Conservation (phyloP, 1,284 basidiomycete genomes). For the Testicularia cyperi region DNA sequence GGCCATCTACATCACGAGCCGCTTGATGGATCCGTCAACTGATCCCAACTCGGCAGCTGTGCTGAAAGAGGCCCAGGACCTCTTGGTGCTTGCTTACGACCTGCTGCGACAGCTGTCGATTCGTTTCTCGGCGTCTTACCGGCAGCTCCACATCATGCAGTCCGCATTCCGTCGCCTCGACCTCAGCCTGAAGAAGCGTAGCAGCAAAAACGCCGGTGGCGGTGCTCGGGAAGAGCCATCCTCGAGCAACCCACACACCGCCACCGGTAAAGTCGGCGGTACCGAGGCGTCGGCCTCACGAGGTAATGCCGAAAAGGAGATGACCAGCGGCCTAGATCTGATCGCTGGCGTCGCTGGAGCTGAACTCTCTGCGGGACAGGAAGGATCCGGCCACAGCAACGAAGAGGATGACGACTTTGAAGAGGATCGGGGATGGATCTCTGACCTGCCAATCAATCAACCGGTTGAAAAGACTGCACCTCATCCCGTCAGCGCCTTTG, state of each 20-base stretch:
- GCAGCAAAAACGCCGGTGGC: constrained; percentile 7
- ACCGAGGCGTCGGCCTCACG: constrained; percentile 1
- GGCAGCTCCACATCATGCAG: constrained; percentile 42
- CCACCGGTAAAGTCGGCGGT: constrained; percentile 1
- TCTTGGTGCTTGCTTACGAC: constrained; percentile 35
- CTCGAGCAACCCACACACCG: background rate
- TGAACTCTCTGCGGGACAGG: constrained; percentile 16
- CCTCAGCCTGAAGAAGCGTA: constrained; percentile 27
- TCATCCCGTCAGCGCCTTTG: constrained; percentile 31
- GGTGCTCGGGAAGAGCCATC: constrained; percentile 3
- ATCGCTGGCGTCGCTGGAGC: constrained; percentile 36
- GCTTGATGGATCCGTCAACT: constrained; percentile 32
- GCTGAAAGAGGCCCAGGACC: constrained; percentile 34
- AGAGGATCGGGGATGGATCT: constrained; percentile 31
- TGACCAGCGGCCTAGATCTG: constrained; percentile 32
- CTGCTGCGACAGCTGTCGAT: constrained; percentile 21
- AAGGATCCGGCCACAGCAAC: constrained; percentile 18
- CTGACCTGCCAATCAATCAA: constrained; percentile 36
- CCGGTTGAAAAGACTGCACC: constrained; percentile 36
- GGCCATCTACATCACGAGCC: constrained; percentile 33
- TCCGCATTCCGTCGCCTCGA: constrained; percentile 30
- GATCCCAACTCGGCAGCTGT: constrained; percentile 20
- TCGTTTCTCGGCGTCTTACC: constrained; percentile 29
- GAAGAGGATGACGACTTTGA: constrained; percentile 30
- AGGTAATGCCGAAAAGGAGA: constrained; percentile 10